Evolutionary conservation across 2,329 filamentous ascomycete species (phyloP).

Genomic region (Cytospora chrysosperma): DNA sequence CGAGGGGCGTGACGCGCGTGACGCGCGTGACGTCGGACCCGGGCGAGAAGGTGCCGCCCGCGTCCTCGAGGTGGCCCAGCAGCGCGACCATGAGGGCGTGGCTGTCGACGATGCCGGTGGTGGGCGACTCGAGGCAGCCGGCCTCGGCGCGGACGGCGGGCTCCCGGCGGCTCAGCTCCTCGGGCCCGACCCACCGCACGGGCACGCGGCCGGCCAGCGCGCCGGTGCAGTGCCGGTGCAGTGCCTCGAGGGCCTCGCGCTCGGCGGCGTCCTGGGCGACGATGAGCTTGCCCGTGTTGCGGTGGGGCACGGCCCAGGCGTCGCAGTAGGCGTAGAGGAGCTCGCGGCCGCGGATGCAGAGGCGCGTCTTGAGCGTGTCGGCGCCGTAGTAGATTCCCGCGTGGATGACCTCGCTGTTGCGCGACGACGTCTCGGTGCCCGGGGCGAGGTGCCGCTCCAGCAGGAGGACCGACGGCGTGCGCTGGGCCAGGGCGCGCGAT

Average conservation of each 20-base stretch:
- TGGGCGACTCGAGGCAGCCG: constrained; percentile 78
- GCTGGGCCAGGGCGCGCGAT: constrained; percentile 64
- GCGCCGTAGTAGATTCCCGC: constrained; percentile 88
- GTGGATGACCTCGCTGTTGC: constrained; percentile 96
- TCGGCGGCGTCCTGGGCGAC: constrained; percentile 79
- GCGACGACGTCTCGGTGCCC: constrained; percentile 83
- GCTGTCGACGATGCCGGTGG: constrained; percentile 87
- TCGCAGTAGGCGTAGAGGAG: constrained; percentile 79
- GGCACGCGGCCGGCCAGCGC: constrained; percentile 56
- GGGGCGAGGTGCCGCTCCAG: constrained; percentile 75
- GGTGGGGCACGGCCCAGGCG: constrained; percentile 64
- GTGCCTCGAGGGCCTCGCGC: constrained; percentile 56
- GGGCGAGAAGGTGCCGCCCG: constrained; percentile 72
- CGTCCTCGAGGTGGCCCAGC: constrained; percentile 72
- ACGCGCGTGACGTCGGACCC: constrained; percentile 62
- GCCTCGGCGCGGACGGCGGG: constrained; percentile 70
- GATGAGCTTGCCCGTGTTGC: constrained; percentile 87
- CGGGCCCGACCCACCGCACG: constrained; percentile 63
- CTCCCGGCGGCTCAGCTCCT: constrained; percentile 65
- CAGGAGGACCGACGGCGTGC: constrained; percentile 67
- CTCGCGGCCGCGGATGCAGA: constrained; percentile 76
- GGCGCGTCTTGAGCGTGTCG: constrained; percentile 72
- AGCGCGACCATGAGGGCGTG: constrained; percentile 83
- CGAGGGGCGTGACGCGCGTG: constrained; percentile 55
- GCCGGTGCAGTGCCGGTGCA: constrained; percentile 46